Base-by-base conservation (phyloP, 2,329 filamentous ascomycete species). In the Botrytis deweyae region DNA sequence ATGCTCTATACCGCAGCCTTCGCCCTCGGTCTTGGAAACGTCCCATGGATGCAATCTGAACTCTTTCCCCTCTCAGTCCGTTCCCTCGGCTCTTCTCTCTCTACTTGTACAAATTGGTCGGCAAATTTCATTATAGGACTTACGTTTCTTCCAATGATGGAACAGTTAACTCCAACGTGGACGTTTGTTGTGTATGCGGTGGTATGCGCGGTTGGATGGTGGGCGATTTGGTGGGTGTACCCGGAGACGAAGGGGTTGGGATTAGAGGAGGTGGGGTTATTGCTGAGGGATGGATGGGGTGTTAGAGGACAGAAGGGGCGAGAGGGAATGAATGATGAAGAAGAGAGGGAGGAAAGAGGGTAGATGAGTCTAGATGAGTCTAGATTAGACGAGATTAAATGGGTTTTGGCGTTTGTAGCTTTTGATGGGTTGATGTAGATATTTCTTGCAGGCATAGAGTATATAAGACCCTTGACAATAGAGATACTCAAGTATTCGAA, bases 21-120 rank as follows among this genome's bases (percentile, higher is more conserved):
- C 81, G 95, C 95, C 1, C 86, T 95, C 1, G 95, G 95, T 3
- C 87, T 98, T 3, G 95, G 95, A 14, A 97, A 94, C 78, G 94
- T 98, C 4, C 95, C 95, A 0, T 98, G 95, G 95, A 95, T 97
- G 87, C 95, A 97, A 84, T 93, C 91, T 78, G 95, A 98, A 84
- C 88, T 97, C 46, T 98, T 98, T 80, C 92, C 94, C 0, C 85
- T 95, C 66, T 87, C 87, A 44, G 92, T 94, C 64, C 89, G 93
- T 67, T 90, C 91, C 7, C 83, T 93, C 1, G 93, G 93, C 42
- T 93, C 91, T 74, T 90, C 90, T 0, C 82, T 93, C 8, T 88
- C 92, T 2, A 95, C 95, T 12, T 91, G 91, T 8, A 97, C 93
- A 10, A 98, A 92, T 80, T 98, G 95, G 95, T 88, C 87, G 6